Evolutionary conservation across 2,329 filamentous ascomycete species (phyloP), one percentile per base, ranked within the genome.

Genomic region (Phialophora expanda): DNA sequence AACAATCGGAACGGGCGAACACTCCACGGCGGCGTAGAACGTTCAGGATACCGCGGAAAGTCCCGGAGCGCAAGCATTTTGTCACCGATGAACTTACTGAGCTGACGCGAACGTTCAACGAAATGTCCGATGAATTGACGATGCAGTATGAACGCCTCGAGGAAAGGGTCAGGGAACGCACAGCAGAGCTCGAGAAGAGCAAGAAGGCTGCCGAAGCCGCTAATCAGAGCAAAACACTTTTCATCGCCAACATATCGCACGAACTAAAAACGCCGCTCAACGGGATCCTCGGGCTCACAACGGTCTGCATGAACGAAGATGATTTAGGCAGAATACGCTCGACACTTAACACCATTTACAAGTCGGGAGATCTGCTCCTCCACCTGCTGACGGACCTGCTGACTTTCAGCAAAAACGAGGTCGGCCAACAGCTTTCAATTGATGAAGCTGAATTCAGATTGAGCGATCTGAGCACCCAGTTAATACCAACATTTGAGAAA

Each of bases 181-280:
- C 93, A 0, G 86, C 86, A 41, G 91, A 97, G 77, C 82, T 97
- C 0, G 92, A 96, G 74, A 87, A 92, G 67, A 96, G 90, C 80
- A 97, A 97, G 76, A 92, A 92, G 79, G 92, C 92, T 1, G 93
- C 93, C 1, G 93, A 97, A 77, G 90, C 91, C n/a, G 93, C 93
- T 3, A 97, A 97, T 73, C 91, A 97, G 78, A 96, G 92, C 83
- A 99, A 99, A 80, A 98, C 95, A 0, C 83, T 98, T 8, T 98
- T 98, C 80, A 96, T 99, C 69, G 95, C 95, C 20, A 98, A 98
- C 73, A 97, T 98, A 58, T 88, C 85, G 1, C 88, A 90, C 71
- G 88, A 98, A 77, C 83, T 99, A 41, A 96, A 97, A 75, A 99
- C 95, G 1, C 95, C 95, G 0, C 84, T 98, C 64, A 98, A 98